Evolutionary conservation across 305 asterid species (phyloP).

Genomic region (Rubia balearica): DNA sequence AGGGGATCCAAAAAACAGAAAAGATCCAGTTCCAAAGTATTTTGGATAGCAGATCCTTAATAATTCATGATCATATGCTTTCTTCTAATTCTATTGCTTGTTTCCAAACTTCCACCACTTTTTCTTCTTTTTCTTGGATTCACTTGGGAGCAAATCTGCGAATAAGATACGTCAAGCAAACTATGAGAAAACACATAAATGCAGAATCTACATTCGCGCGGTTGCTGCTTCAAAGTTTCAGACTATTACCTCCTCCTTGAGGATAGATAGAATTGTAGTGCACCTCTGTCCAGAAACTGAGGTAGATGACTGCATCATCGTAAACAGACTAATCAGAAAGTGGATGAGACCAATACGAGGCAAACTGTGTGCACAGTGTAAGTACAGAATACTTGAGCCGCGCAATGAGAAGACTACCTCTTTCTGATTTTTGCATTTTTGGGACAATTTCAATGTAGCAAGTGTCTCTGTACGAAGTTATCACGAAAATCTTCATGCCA

Average conservation of each 20-base stretch:
- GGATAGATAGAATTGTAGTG: constrained; percentile 55
- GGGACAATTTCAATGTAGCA: constrained; percentile 34
- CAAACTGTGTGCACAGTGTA: not conserved
- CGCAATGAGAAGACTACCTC: constrained; percentile 20
- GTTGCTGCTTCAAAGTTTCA: not conserved
- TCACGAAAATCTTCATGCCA: constrained; percentile 28
- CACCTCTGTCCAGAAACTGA: constrained; percentile 68
- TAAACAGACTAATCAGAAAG: not conserved
- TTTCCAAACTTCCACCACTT: constrained; percentile 69
- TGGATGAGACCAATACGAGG: not conserved
- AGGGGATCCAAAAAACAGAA: not conserved
- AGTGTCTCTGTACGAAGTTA: constrained; percentile 32
- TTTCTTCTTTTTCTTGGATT: constrained; percentile 63
- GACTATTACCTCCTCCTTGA: constrained; percentile 48
- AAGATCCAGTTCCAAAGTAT: not conserved
- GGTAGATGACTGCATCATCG: constrained; percentile 35
- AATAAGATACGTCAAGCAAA: not conserved
- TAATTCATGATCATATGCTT: not conserved
- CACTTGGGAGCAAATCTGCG: constrained; percentile 54
- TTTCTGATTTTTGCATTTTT: constrained; percentile 21
- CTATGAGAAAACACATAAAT: not conserved
- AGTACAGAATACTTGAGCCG: not conserved
- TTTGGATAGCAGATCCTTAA: not conserved
- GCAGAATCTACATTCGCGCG: not conserved
- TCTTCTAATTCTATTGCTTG: constrained; percentile 32